phyloP scores from a whole-genome alignment of 257 asterid genomes.

The Penstemon eatonii region DNA sequence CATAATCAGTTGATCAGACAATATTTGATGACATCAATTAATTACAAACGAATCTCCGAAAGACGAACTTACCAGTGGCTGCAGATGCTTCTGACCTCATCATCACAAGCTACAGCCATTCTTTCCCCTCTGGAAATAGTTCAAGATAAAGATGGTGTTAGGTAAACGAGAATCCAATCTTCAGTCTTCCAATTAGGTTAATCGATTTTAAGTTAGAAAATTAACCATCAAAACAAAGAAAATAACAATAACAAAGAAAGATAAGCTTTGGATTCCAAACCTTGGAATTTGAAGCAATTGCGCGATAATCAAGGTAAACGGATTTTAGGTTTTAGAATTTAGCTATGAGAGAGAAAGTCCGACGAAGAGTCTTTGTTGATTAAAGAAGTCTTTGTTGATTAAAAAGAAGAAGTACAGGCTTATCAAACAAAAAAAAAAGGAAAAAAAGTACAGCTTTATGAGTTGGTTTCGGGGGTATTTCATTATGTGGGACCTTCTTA shows the following conservation, averaged over 20 bases:
- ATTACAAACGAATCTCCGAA: no score
- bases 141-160: background rate
- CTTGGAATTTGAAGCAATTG: background rate
- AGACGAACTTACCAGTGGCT: slow-evolving; percentile 58
- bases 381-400: no score
- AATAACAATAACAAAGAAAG: background rate
- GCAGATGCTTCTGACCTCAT: slow-evolving; percentile 74
- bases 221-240: background rate
- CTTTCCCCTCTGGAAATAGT: slow-evolving; percentile 25
- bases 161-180: background rate
- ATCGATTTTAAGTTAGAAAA: background rate
- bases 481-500: no score
- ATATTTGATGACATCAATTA: no score
- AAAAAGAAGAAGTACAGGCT: no score
- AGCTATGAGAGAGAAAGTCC: no score
- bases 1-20: no score
- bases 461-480: no score
- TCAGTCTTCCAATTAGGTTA: background rate
- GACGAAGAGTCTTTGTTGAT: no score
- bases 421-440: no score
- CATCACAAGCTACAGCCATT: slow-evolving; percentile 72
- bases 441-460: no score
- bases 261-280: background rate
- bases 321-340: no score
- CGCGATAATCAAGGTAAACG: background rate